phyloP scores from a whole-genome alignment of 2,329 filamentous ascomycete species.

The Raffaelea deltoideospora region DNA sequence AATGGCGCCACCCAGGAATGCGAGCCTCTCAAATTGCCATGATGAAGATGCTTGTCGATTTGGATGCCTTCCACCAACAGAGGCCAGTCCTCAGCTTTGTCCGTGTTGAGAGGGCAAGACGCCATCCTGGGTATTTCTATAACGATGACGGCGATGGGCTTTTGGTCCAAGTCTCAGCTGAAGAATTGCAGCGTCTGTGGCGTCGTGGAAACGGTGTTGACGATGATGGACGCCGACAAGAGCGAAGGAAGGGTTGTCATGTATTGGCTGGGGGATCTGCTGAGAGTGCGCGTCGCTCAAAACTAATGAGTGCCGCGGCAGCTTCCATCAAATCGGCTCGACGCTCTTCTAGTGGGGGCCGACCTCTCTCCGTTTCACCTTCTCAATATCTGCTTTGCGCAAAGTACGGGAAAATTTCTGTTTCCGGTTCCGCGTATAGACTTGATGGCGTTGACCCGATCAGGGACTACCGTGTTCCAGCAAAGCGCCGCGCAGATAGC shows the following conservation, averaged over 20 bases:
- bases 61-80: slow-evolving; percentile 17
- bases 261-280: background rate
- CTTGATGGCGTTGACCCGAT: background rate
- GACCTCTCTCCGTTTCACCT: slow-evolving; percentile 2
- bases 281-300: slow-evolving; percentile 2
- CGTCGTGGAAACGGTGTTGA: background rate
- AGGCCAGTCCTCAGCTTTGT: slow-evolving; percentile 17
- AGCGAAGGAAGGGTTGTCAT: too few species aligned
- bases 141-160: slow-evolving; percentile 8
- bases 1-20: slow-evolving; percentile 11
- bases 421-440: background rate
- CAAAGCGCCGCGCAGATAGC: slow-evolving; percentile 7
- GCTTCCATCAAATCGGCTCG: slow-evolving; percentile 5
- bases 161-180: slow-evolving; percentile 6
- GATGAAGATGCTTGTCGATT: slow-evolving; percentile 17
- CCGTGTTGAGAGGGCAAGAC: slow-evolving; percentile 7
- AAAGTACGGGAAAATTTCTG: slow-evolving; percentile 1
- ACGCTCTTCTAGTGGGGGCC: slow-evolving; percentile 1
- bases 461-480: slow-evolving; percentile 1
- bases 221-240: too few species aligned
- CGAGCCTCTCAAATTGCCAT: slow-evolving; percentile 8
- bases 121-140: slow-evolving; percentile 14
- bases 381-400: slow-evolving; percentile 5
- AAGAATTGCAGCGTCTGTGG: slow-evolving; percentile 5
- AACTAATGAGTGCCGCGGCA: slow-evolving; percentile 5